phyloP scores from a whole-genome alignment of 2,329 filamentous ascomycete species.

The Blastomyces parvus region DNA sequence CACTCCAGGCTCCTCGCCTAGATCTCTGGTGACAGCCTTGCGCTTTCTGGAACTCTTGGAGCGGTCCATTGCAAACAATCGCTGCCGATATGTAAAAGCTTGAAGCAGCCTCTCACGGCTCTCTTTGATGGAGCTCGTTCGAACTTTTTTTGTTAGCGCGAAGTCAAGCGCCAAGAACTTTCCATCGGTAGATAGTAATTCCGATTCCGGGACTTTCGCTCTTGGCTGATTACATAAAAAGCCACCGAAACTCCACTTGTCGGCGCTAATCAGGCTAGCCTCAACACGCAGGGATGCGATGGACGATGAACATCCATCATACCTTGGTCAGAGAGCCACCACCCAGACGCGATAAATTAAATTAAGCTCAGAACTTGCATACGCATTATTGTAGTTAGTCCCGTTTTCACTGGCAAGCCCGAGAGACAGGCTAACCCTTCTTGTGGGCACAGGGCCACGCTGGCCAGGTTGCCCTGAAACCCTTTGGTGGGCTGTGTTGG shows the following conservation, averaged over 20 bases:
- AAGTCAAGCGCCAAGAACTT: conserved; percentile 1
- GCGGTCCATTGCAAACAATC: conserved; percentile 24
- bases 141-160: conserved; percentile 8
- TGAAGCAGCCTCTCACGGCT: background rate
- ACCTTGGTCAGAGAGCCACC: too few relatives aligned
- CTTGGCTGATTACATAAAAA: too few relatives aligned
- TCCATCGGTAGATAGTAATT: background rate
- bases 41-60: conserved; percentile 49
- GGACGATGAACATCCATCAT: too few relatives aligned
- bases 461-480: too few relatives aligned
- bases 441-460: too few relatives aligned
- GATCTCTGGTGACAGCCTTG: conserved; percentile 51
- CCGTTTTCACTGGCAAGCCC: background rate
- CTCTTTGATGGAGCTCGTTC: conserved; percentile 3
- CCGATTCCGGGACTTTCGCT: background rate
- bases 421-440: background rate
- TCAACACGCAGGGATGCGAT: background rate
- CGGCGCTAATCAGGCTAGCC: background rate
- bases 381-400: too few relatives aligned
- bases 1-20: conserved; percentile 40
- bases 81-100: conserved; percentile 11
- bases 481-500: background rate
- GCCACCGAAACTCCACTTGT: background rate
- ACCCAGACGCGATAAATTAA: too few relatives aligned
- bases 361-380: background rate